Conservation (phyloP, 139 green algal genomes). For the Picochlorum costavermella region DNA sequence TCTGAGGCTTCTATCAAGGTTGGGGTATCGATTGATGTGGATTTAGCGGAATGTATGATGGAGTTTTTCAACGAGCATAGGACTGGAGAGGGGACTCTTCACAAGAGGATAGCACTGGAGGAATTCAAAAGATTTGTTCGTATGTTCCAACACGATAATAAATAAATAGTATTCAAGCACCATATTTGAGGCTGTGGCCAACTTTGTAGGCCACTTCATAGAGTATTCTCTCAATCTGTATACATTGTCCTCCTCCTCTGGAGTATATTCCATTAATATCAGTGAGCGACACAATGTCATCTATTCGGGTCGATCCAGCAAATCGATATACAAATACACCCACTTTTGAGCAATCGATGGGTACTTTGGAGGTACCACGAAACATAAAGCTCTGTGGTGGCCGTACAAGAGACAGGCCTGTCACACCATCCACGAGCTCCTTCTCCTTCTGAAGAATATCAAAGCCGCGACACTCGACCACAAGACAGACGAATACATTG, state of each 20-base stretch:
- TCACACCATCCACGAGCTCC: neutral
- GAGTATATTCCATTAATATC: constrained; percentile 13
- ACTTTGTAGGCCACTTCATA: constrained; percentile 66
- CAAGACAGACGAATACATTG: too few relatives aligned
- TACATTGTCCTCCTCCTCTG: constrained; percentile 24
- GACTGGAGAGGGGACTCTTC: too few relatives aligned
- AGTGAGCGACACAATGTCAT: constrained; percentile 25
- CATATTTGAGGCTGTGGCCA: constrained; percentile 58
- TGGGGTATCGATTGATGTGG: too few relatives aligned
- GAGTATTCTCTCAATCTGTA: constrained; percentile 50
- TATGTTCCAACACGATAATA: neutral
- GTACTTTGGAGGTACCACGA: constrained; percentile 10
- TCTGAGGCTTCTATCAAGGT: too few relatives aligned
- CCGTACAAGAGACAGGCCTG: neutral
- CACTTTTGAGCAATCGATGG: constrained; percentile 1
- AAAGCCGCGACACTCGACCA: too few relatives aligned
- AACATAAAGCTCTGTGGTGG: constrained; percentile 51
- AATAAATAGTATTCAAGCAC: constrained; percentile 32
- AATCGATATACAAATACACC: constrained; percentile 43
- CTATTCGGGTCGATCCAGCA: constrained; percentile 43
- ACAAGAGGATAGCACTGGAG: neutral
- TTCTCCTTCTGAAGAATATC: too few relatives aligned
- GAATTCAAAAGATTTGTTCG: neutral
- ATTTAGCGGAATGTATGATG: too few relatives aligned
- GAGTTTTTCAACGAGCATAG: too few relatives aligned